Evolutionary conservation across 148 eudicot genomes (phyloP), one percentile per base, ranked within the genome.

Genomic region (Pharnaceum exiguum): DNA sequence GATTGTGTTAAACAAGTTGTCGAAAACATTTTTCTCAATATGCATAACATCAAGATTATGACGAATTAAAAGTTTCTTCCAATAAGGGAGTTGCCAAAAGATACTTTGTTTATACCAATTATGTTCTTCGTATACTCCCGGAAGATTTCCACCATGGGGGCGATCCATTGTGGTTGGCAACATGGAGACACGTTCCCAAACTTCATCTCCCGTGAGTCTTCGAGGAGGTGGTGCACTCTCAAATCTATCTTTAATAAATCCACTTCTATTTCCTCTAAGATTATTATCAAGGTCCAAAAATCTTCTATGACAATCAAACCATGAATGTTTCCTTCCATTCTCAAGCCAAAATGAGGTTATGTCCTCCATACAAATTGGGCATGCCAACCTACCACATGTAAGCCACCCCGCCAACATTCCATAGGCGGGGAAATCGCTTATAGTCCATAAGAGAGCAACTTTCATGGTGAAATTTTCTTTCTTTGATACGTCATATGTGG

Each of bases 291-390:
- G 6, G 2, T 29, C 29, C 12, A 55, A 37, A 55, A 22, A 36
- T 55, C 24, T 28, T 15, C 47, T 31, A 39, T 56, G 60, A 26
- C 47, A 25, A 39, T 56, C 60, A 27, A 56, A 56, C 60, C 60
- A 56, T 12, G 9, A 13, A n/a, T 15, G 10, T 8, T 18, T 51
- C 7, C 5, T 4, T 4, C 39, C 56, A 31, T 31, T 0, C 10
- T 31, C 32, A 6, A 30, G 15, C 7, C 23, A 5, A 2, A 30
- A 30, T 16, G 56, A 16, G 5, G 12, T 30, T 7, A 13, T 16
- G 2, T 51, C 32, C 2, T 13, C 32, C 38, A 16, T 51, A 5
- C 56, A 51, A 17, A 7, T 29, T 2, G 56, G 25, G 32, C 60
- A 55, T 0, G 38, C 38, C 8, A 51, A 30, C 8, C 19, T 51